These are phyloP conservation scores for Candida glucosophila DNA, from an alignment of 1,139 yeast genomes.

Conservation along the genomic window DNA sequence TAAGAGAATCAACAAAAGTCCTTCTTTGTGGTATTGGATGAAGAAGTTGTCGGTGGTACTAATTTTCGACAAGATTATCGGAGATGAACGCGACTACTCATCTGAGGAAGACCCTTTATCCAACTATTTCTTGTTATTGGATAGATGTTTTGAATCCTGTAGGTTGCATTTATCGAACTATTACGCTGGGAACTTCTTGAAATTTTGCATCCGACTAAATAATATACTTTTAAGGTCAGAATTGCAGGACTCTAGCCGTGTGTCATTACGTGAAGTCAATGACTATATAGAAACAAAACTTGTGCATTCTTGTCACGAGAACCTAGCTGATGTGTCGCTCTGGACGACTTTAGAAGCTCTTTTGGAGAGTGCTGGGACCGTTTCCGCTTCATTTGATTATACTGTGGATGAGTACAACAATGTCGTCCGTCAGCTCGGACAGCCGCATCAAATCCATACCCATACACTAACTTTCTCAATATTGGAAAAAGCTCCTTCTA, in stretches of 20 bases:
- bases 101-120: neutral
- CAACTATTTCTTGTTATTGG: conserved; percentile 6
- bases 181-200: conserved; percentile 26
- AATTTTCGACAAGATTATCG: conserved; percentile 6
- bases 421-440: no score
- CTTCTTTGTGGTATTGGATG: conserved; percentile 31
- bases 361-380: neutral
- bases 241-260: neutral
- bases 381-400: conserved; percentile 16
- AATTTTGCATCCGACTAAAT: conserved; percentile 20
- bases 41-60: conserved; percentile 18
- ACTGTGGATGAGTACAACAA: conserved; percentile 12
- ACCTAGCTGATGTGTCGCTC: conserved; percentile 24
- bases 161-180: conserved; percentile 34
- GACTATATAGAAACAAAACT: conserved; percentile 5
- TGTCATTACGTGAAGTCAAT: conserved; percentile 1
- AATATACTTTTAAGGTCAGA: conserved; percentile 1
- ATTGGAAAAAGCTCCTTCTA: no score
- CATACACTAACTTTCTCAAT: no score
- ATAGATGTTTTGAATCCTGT: conserved; percentile 21
- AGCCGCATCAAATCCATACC: no score
- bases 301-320: conserved; percentile 10
- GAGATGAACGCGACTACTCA: no score
- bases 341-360: conserved; percentile 15
- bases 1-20: conserved; percentile 33